These are phyloP conservation scores for Colletotrichum falcatum DNA, from an alignment of 2,329 filamentous ascomycete genomes.

Conservation along the genomic window DNA sequence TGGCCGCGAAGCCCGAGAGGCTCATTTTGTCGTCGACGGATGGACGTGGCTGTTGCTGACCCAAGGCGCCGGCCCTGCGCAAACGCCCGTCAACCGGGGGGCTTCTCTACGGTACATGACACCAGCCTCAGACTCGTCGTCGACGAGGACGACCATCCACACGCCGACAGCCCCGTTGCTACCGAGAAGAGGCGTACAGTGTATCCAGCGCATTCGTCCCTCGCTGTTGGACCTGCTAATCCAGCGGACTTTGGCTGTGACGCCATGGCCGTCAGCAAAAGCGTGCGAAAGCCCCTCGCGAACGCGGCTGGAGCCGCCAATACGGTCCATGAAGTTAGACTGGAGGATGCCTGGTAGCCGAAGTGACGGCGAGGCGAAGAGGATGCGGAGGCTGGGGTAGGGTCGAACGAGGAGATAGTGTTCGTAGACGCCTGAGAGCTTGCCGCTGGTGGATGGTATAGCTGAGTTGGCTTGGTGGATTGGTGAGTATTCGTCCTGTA, in stretches of 20 bases:
- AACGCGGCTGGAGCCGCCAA: conserved; percentile 62
- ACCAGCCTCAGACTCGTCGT: conserved; percentile 63
- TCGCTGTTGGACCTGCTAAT: conserved; percentile 63
- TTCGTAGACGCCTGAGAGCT: conserved; percentile 59
- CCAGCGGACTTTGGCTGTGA: conserved; percentile 83
- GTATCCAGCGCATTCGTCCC: conserved; percentile 78
- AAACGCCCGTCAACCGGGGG: conserved; percentile 45
- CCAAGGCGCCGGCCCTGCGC: conserved; percentile 17
- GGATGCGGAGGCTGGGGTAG: conserved; percentile 72
- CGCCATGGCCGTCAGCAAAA: conserved; percentile 74
- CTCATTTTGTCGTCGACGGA: conserved; percentile 42
- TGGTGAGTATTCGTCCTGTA: conserved; percentile 51
- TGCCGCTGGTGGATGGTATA: conserved; percentile 44
- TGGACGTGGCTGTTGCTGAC: conserved; percentile 18
- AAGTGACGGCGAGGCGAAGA: conserved; percentile 76
- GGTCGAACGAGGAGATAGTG: conserved; percentile 75
- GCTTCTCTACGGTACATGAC: conserved; percentile 41
- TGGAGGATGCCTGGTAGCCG: conserved; percentile 76
- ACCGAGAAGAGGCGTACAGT: conserved; percentile 79
- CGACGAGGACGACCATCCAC: conserved; percentile 82
- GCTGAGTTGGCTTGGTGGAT: conserved; percentile 35
- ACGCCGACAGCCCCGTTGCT: conserved; percentile 76
- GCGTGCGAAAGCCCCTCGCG: conserved; percentile 66
- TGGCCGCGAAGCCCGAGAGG: conserved; percentile 40
- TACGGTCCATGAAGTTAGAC: conserved; percentile 65